Conservation (phyloP, 768 basidiomycete genomes). For the Amylocystis lapponica region DNA sequence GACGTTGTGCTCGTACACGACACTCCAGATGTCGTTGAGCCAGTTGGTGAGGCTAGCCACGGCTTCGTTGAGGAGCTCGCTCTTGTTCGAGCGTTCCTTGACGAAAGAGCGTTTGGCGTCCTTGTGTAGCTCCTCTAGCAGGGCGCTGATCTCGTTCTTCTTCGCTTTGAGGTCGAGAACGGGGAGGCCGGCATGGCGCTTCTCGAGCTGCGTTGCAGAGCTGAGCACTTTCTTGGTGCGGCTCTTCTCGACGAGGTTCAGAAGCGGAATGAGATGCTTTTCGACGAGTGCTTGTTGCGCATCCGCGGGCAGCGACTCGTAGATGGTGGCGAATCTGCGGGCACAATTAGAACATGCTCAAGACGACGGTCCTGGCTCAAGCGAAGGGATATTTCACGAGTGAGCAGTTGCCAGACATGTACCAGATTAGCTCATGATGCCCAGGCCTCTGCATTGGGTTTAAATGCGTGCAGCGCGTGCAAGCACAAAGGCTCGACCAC, state of each 20-base stretch:
- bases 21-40: constrained; percentile 60
- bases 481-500: no score
- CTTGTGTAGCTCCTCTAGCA: constrained; percentile 47
- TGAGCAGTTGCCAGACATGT: no score
- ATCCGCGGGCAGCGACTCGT: constrained; percentile 47
- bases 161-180: constrained; percentile 47
- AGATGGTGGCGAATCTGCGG: constrained; percentile 41
- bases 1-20: constrained; percentile 52
- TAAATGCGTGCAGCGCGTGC: no score
- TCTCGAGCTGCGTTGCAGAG: constrained; percentile 36
- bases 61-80: constrained; percentile 51
- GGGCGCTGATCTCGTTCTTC: constrained; percentile 44
- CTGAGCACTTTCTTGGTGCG: constrained; percentile 33
- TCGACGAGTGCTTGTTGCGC: constrained; percentile 44
- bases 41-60: constrained; percentile 50
- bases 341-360: no score
- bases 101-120: constrained; percentile 49
- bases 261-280: constrained; percentile 42
- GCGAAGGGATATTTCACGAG: no score
- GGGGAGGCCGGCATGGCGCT: constrained; percentile 37
- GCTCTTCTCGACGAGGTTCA: constrained; percentile 37
- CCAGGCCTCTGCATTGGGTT: no score
- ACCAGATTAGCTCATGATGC: no score
- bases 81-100: constrained; percentile 46
- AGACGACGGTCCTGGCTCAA: no score